Evolutionary conservation across 148 eudicot species (phyloP), one percentile per base, ranked within the genome.

Genomic region (Silene conica): DNA sequence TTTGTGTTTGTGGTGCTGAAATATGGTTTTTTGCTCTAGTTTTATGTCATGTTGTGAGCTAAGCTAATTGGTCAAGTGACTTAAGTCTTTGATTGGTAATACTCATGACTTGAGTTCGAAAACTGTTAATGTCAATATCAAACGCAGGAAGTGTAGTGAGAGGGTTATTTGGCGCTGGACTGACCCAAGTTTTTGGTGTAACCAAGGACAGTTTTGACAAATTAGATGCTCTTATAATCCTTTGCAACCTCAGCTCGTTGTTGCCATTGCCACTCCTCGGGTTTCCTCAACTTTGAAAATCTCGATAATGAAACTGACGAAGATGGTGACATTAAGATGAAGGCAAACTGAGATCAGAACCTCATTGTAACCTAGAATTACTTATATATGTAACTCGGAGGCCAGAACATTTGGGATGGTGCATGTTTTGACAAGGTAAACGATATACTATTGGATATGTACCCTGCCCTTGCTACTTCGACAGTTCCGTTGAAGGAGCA

Each of bases 101-200:
- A n/a, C n/a, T n/a, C n/a, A n/a, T n/a, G n/a, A n/a, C n/a, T n/a
- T n/a, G n/a, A n/a, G n/a, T n/a, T n/a, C n/a, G n/a, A n/a, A n/a
- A n/a, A n/a, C n/a, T n/a, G n/a, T 86, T 95, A 25, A 95, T 95
- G 99, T 95, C 99, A 21, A 83, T 92, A 77, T 92, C 96, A 18
- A 95, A 95, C 52, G 93, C 93, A 18, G 99, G 96, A 45, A 86
- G 94, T 81, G 97, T 95, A 25, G 74, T 86, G 11, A 97, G 99
- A 15, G 97, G 99, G 72, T 69, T 95, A 58, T 74, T 92, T 52
- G 99, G 99, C 26, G 99, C 99, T 11, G 97, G 90, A 54, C 79
- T 95, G 38, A 95, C 99, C 74, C 96, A 95, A 80, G 63, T 85
- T 16, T 87, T 95, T 65, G 99, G 99, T 18, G 84, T 95, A 74